Evolutionary conservation across 2,329 filamentous ascomycete genomes (phyloP), one percentile per base, ranked within the genome.

Genomic region (Curvularia sp.): DNA sequence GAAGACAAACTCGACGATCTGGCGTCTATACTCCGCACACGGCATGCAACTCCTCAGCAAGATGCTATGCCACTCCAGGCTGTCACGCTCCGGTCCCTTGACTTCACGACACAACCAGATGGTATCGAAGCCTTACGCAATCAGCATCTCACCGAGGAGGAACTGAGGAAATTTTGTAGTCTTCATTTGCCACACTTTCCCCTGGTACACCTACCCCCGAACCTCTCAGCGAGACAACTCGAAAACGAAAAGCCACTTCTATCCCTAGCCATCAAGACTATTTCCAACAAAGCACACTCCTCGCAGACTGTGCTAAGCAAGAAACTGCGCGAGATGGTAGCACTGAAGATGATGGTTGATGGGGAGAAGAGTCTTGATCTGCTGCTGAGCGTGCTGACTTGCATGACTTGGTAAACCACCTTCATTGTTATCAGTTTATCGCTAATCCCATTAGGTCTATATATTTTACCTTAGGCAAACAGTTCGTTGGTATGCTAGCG

Each of bases 1-100:
- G 74, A 76, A 43, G 70, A 75, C 10, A 75, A 73, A 22, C 59
- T 76, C 9, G 67, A 74, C 43, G 68, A 68, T 41, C 49, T 76
- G 1, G 73, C 74, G 4, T 60, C 68, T 1, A 38, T 76, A 18
- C 63, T 75, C 6, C 68, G 67, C n/a, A 62, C 63, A 4, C 64
- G 69, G 35, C 55, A 56, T n/a, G 47, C 42, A 26, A 18, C 33
- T 22, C 15, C 24, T 18, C 33, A 26, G 15, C 22, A 53, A 30
- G 49, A 53, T 65, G 60, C 5, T 49, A 53, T 4, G 33, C 53
- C 7, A 18, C 28, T 58, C 58, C 4, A 51, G 56, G 2, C n/a
- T 41, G 13, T 13, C 30, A 39, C 22, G 18, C n/a, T 3, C 15
- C 6, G 33, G 12, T 20, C 18, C n/a, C 39, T 24, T 42, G 18